phyloP scores from a whole-genome alignment of 192 early-diverging fungal genomes.

The Lunasporangiospora selenospora region DNA sequence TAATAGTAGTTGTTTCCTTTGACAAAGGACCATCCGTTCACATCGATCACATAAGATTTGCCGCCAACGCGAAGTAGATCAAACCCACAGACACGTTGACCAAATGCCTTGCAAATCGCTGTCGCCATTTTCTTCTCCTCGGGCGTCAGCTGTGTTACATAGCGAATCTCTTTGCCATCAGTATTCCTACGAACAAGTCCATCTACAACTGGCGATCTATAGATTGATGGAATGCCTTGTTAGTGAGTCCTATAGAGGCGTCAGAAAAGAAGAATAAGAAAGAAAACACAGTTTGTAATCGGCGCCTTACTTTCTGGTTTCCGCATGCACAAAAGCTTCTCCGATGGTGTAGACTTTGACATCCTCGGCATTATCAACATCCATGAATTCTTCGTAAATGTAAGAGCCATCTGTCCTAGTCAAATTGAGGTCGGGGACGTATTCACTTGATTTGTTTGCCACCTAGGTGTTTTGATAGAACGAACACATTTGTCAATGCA shows the following conservation, averaged over 20 bases:
- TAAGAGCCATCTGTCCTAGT: conserved; percentile 81
- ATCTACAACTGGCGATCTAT: conserved; percentile 90
- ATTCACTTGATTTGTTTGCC: conserved; percentile 95
- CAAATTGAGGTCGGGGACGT: conserved; percentile 64
- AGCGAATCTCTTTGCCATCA: conserved; percentile 96
- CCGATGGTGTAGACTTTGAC: conserved; percentile 98
- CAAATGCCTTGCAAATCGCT: conserved; percentile 78
- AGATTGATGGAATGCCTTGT: too few relatives aligned
- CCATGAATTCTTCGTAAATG: conserved; percentile 95
- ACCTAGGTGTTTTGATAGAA: conserved; percentile 54
- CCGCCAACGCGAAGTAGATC: conserved; percentile 86
- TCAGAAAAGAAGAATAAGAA: conserved; percentile 1
- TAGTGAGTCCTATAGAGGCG: too few relatives aligned
- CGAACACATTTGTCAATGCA: background rate
- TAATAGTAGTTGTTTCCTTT: conserved; percentile 95
- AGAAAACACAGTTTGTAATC: too few relatives aligned
- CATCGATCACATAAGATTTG: conserved; percentile 91
- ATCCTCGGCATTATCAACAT: conserved; percentile 91
- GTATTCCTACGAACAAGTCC: conserved; percentile 91
- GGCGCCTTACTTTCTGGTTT: conserved; percentile 88
- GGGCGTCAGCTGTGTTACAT: conserved; percentile 76
- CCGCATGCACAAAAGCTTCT: conserved; percentile 84
- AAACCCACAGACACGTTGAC: conserved; percentile 94
- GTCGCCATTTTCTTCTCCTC: conserved; percentile 84
- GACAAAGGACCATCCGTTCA: conserved; percentile 99